These are phyloP conservation scores for Aleurites moluccanus DNA, from an alignment of 441 rosid genomes.

Conservation along the genomic window DNA sequence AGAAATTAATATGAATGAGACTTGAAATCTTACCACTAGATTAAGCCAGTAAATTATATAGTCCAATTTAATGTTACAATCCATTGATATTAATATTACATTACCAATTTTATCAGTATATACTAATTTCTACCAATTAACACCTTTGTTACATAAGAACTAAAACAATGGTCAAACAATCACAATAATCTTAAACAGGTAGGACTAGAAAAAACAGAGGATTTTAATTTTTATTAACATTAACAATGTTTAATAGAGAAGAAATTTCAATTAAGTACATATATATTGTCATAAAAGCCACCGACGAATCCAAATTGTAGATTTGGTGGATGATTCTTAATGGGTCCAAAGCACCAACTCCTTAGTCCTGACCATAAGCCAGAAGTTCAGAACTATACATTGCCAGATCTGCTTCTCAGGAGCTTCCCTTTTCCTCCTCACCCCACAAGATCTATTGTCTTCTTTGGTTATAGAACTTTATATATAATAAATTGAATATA, in stretches of 20 bases:
- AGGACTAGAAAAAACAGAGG: not conserved
- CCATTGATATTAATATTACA: no score
- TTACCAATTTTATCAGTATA: no score
- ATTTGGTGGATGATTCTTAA: not conserved
- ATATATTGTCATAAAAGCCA: conserved; percentile 7
- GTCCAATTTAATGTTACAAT: no score
- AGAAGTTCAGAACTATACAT: not conserved
- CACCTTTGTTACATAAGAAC: no score
- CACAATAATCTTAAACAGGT: not conserved
- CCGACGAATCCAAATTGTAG: conserved; percentile 12
- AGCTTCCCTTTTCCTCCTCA: not conserved
- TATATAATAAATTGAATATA: not conserved
- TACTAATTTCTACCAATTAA: no score
- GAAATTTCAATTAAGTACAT: not conserved
- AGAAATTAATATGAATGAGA: no score
- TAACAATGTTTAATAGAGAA: not conserved
- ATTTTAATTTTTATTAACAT: not conserved
- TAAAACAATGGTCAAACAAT: not conserved
- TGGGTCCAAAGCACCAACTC: conserved; percentile 16
- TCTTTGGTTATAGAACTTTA: not conserved
- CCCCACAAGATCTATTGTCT: not conserved
- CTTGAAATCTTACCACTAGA: no score
- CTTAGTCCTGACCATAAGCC: conserved; percentile 3
- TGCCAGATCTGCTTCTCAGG: not conserved
- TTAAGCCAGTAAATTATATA: no score